Base-by-base conservation (phyloP, 768 basidiomycete species). In the Termitomyces sp. region DNA sequence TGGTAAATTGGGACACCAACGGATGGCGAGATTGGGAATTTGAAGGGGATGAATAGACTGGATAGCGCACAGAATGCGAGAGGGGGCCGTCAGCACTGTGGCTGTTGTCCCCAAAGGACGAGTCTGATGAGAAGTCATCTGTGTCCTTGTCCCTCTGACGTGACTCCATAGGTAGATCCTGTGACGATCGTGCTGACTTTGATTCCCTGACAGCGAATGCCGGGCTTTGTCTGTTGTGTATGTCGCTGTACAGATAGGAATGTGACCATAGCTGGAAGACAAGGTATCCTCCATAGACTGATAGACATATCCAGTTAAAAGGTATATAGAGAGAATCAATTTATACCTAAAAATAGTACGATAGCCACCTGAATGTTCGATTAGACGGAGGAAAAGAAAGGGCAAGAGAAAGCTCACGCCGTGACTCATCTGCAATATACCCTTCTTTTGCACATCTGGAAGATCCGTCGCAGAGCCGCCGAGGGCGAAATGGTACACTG, bases 211-310 rank as follows among this genome's bases (percentile, higher is more conserved):
- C 64, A 56, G 70, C 76, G 25, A 81, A 74, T 15, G 67, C 74
- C 43, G 72, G 68, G 59, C 81, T 83, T 63, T 80, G 80, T 57
- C 75, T 73, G 53, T 74, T 77, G 62, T 77, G 73, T 12, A 70
- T 63, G 57, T 86, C 83, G 60, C 73, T 74, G 64, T 91, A 94
- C 15, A 94, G 78, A 64, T 85, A 77, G 4, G 86, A 83, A 70
- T 94, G 92, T 0, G 91, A 92, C 76, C 80, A 89, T 3, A 92
- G 76, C 70, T 93, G 92, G 74, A 94, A 94, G 62, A 89, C 72
- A 17, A 94, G 81, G 66, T 91, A 92, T 20, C 76, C 74, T 17
- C 72, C 70, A 67, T 95, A 94, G 62, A 92, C 90, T 92, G 54
- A n/a, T 34, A 20, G 17, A 31, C 10, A 20, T n/a, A 15, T 52